Evolutionary conservation across 2,329 filamentous ascomycete genomes (phyloP).

Genomic region (Helotiales sp.): DNA sequence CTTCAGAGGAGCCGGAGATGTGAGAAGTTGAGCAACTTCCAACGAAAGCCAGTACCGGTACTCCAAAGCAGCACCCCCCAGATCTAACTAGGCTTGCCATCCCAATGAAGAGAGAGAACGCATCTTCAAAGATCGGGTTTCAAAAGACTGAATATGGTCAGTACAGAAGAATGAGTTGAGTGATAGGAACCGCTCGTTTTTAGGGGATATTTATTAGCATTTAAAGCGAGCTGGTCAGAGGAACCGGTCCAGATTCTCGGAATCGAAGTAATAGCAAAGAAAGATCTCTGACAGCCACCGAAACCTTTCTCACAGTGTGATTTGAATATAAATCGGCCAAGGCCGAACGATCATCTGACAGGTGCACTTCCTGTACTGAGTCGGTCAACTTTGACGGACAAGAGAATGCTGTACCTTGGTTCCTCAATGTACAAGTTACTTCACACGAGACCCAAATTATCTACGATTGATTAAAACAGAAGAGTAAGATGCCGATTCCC

Average conservation of each 20-base stretch:
- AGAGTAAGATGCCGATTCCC: not conserved
- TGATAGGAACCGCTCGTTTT: no score
- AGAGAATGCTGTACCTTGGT: not conserved
- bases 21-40: not conserved
- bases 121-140: not conserved
- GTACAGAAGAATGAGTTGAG: not conserved
- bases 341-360: not conserved
- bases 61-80: slow-evolving; percentile 4
- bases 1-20: not conserved
- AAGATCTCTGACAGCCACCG: not conserved
- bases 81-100: not conserved
- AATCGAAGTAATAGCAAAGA: not conserved
- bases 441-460: not conserved
- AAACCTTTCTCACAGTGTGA: not conserved
- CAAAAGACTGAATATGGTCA: not conserved
- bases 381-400: not conserved
- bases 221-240: not conserved
- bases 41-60: not conserved
- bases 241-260: not conserved
- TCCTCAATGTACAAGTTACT: not conserved
- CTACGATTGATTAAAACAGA: not conserved
- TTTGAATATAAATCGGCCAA: not conserved
- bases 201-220: not conserved
- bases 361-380: no score
- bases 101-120: not conserved